Percentiles rank a stretch among this genome's conserved stretches.
Conservation (phyloP, 352 stramenopile genomes). For the Phytophthora fragariae region DNA sequence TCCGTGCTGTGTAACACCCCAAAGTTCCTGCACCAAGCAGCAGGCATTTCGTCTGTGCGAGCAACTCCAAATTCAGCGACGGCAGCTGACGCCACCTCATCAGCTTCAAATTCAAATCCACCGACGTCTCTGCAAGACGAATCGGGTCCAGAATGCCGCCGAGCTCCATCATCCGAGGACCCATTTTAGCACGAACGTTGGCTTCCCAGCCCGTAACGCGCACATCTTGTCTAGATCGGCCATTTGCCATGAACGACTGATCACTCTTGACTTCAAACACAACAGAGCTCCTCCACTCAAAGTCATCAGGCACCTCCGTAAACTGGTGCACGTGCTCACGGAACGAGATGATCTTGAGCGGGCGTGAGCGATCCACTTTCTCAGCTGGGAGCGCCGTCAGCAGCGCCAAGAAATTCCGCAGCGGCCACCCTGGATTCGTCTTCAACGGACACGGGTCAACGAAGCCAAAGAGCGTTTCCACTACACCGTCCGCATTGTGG, state of each 20-base stretch:
- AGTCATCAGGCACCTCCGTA: slow-evolving; percentile 41
- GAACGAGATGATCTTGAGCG: slow-evolving; percentile 71
- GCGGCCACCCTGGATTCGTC: slow-evolving; percentile 85
- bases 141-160: slow-evolving; percentile 76
- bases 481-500: slow-evolving; percentile 6
- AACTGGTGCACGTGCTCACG: slow-evolving; percentile 77
- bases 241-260: slow-evolving; percentile 41
- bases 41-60: slow-evolving; percentile 94
- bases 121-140: slow-evolving; percentile 94
- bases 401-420: slow-evolving; percentile 88
- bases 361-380: slow-evolving; percentile 40
- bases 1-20: slow-evolving; percentile 96
- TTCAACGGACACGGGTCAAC: slow-evolving; percentile 86
- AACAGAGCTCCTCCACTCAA: slow-evolving; percentile 64
- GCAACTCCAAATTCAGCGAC: slow-evolving; percentile 90
- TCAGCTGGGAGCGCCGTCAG: slow-evolving; percentile 49
- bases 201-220: slow-evolving; percentile 76
- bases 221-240: slow-evolving; percentile 40
- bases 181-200: slow-evolving; percentile 77
- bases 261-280: slow-evolving; percentile 64
- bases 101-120: slow-evolving; percentile 99
- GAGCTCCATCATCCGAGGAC: slow-evolving; percentile 82
- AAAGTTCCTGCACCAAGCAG: slow-evolving; percentile 96
- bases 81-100: slow-evolving; percentile 99
- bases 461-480: slow-evolving; percentile 83